Evolutionary conservation across 2,329 filamentous ascomycete species (phyloP).

Genomic region (Aspergillus sp.): DNA sequence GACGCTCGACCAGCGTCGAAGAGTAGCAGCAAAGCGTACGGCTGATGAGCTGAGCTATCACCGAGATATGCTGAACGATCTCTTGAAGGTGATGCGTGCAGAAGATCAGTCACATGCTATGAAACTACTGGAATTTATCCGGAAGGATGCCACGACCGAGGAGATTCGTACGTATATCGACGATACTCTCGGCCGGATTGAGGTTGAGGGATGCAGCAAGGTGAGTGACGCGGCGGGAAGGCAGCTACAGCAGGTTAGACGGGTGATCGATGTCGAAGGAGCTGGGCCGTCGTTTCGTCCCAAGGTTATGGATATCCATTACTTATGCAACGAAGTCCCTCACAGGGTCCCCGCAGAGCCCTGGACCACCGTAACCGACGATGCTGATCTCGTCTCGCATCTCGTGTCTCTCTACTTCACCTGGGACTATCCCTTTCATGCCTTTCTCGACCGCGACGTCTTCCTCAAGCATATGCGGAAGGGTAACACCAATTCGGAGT

Average conservation of each 20-base stretch:
- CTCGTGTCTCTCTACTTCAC: slow-evolving; percentile 90
- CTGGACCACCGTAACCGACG: slow-evolving; percentile 80
- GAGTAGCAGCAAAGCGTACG: slow-evolving; percentile 44
- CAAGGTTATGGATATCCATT: slow-evolving; percentile 47
- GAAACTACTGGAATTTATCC: slow-evolving; percentile 38
- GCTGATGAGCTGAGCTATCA: slow-evolving; percentile 44
- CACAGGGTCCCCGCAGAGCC: slow-evolving; percentile 47
- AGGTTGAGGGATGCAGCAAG: slow-evolving; percentile 20
- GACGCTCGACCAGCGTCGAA: slow-evolving; percentile 56
- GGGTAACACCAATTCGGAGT: slow-evolving; percentile 56
- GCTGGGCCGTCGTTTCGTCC: slow-evolving; percentile 35
- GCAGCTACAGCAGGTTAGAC: slow-evolving; percentile 33
- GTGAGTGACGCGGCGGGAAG: slow-evolving; percentile 23
- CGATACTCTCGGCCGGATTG: slow-evolving; percentile 28
- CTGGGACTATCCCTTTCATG: slow-evolving; percentile 89
- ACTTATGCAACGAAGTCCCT: slow-evolving; percentile 40
- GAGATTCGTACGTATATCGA: slow-evolving; percentile 40
- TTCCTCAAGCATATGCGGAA: slow-evolving; percentile 55
- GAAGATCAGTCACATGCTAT: slow-evolving; percentile 33
- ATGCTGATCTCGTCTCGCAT: slow-evolving; percentile 73
- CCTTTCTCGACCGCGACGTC: slow-evolving; percentile 78
- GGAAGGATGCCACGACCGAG: slow-evolving; percentile 36
- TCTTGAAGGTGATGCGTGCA: slow-evolving; percentile 38
- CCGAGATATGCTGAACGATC: slow-evolving; percentile 41
- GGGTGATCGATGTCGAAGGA: slow-evolving; percentile 34